Evolutionary conservation across 805 yeast species (phyloP), one percentile per base, ranked within the genome.

Genomic region (Hanseniaspora nectarophila): DNA sequence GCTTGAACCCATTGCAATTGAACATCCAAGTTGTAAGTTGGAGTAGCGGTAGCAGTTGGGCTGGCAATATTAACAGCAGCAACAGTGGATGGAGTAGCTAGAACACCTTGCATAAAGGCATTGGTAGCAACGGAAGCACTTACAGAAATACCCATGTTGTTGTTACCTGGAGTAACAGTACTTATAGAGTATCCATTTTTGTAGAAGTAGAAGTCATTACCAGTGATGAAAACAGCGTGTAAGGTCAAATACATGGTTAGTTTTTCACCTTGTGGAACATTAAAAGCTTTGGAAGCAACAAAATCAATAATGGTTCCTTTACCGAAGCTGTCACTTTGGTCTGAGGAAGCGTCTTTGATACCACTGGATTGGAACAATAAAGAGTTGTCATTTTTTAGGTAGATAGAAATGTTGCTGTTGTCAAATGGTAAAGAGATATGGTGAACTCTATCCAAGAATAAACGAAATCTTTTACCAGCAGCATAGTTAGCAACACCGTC

Each of bases 181-280:
- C 35, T 49, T n/a, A 49, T 34, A 5, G 40, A 20, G 7, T 33
- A 21, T n/a, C 16, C 35, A 15, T 31, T 49, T 7, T 21, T 28
- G 20, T 42, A 49, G 4, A 49, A 40, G 37, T 37, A 49, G 28
- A 42, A 49, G n/a, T 49, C 45, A 16, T 49, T 49, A 40, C 53
- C 53, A 10, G 24, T 40, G 28, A 49, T 49, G 21, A 49, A 42
- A 3, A 21, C 45, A 31, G 32, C 53, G 28, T 49, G 28, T 18
- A 49, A 26, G 4, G 53, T 33, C 18, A 49, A 23, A 15, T 33
- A 49, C 24, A 49, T 16, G 21, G 43, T 42, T 28, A 49, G 33
- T 10, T 16, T 39, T 34, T 49, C 44, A 13, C 42, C 21, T 23
- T 24, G 43, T 15, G 53, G 53, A 42, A 49, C 32, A 15, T 33